phyloP scores from a whole-genome alignment of 805 yeast genomes.

The Candida tibetensis region DNA sequence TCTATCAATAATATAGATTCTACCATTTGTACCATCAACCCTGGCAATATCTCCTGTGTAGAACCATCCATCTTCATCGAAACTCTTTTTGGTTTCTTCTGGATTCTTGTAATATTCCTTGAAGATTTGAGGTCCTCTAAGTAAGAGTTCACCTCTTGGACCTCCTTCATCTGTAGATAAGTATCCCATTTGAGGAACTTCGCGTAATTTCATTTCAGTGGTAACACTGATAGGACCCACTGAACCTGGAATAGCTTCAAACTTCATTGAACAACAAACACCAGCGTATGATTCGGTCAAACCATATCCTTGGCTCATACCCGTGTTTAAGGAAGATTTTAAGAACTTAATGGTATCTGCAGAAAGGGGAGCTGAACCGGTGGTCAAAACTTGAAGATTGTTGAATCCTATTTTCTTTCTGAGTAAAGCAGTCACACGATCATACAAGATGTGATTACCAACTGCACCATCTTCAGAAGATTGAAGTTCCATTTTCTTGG shows the following conservation, averaged over 20 bases:
- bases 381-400: conserved; percentile 23
- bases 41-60: conserved; percentile 61
- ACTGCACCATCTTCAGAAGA: conserved; percentile 17
- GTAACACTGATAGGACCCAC: conserved; percentile 60
- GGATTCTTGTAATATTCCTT: conserved; percentile 53
- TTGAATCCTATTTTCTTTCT: conserved; percentile 36
- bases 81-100: conserved; percentile 50
- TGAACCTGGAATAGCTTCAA: conserved; percentile 51
- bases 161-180: conserved; percentile 32
- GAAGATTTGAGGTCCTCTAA: conserved; percentile 66
- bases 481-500: conserved; percentile 23
- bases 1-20: conserved; percentile 63
- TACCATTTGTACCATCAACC: conserved; percentile 48
- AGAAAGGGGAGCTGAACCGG: conserved; percentile 70
- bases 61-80: conserved; percentile 61
- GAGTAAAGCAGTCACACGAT: conserved; percentile 26
- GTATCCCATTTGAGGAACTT: conserved; percentile 63
- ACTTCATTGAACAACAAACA: conserved; percentile 35
- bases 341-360: conserved; percentile 59
- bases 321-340: conserved; percentile 57
- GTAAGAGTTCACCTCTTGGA: conserved; percentile 57
- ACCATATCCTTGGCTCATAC: conserved; percentile 72
- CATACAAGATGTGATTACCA: conserved; percentile 30
- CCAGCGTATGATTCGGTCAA: conserved; percentile 67
- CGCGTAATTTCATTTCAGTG: conserved; percentile 52